Evolutionary conservation across 805 yeast genomes (phyloP), one percentile per base, ranked within the genome.

Genomic region (Kodamaea jinghongensis): DNA sequence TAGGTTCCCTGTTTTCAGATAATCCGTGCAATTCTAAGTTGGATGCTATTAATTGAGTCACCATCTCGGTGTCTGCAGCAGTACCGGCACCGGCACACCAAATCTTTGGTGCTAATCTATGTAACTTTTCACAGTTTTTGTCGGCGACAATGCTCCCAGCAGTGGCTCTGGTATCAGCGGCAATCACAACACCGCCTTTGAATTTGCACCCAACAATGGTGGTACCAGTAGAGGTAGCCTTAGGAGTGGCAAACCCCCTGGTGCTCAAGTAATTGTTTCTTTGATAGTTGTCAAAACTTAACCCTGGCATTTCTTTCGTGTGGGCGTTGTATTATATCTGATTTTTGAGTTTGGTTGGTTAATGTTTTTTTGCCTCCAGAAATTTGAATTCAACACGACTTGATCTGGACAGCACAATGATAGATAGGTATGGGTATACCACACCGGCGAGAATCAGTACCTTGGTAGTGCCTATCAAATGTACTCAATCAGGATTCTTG

Each of bases 31-130:
- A 71, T 65, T 93, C 99, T 48, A 93, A 70, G 61, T 91, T 90
- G 28, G 96, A 86, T 27, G 88, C 79, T 51, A 89, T 89, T 57
- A 93, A 73, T 63, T 89, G 96, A 4, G 99, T 93, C 28, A 93
- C 98, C 81, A 89, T 88, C 63, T 93, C 98, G 9, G 97, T 93
- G 61, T 93, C 99, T 6, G 99, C 98, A 22, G 99, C 99, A n/a
- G 99, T 93, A 63, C 99, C 99, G 3, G 99, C 99, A 56, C 99
- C 99, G 38, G 99, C 99, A 80, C 99, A 91, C 97, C 97, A 91
- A 60, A 90, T 89, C 56, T 76, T 78, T 7, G 97, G 96, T 5
- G 96, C 77, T 49, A 90, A 74, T 51, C 95, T 71, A 67, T 91
- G 97, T 49, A 93, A 73, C 66, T 91, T 91, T 58, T 89, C 96